Conservation (phyloP, 192 early-diverging fungal species). For the Coemansia pectinata region DNA sequence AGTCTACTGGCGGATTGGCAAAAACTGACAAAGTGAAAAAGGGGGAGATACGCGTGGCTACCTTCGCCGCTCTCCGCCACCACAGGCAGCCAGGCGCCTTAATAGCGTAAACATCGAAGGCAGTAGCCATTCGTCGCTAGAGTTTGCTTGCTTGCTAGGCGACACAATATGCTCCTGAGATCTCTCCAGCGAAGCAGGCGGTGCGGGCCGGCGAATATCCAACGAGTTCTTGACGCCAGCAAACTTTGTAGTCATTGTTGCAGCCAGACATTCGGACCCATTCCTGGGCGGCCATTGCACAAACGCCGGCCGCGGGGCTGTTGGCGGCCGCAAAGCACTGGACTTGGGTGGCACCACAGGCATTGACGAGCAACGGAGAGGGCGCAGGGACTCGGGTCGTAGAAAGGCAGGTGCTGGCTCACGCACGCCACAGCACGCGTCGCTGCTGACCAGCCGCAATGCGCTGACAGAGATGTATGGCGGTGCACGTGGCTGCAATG, state of each 20-base stretch:
- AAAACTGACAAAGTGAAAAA: constrained; percentile 1
- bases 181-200: background rate
- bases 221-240: constrained; percentile 44
- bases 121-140: constrained; percentile 13
- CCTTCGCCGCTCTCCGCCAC: constrained; percentile 6
- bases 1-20: constrained; percentile 10
- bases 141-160: constrained; percentile 3
- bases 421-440: constrained; percentile 10
- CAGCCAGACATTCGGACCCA: background rate
- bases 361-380: constrained; percentile 32
- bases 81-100: constrained; percentile 32
- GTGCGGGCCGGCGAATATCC: constrained; percentile 33
- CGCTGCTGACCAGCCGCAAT: constrained; percentile 22
- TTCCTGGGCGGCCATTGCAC: background rate
- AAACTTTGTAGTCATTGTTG: constrained; percentile 19
- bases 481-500: constrained; percentile 4
- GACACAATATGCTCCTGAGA: constrained; percentile 1
- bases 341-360: constrained; percentile 7
- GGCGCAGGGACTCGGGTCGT: constrained; percentile 20
- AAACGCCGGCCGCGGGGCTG: background rate
- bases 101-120: constrained; percentile 25
- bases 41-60: background rate
- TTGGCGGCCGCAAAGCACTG: background rate
- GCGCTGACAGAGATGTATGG: constrained; percentile 36
- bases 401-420: constrained; percentile 15